phyloP scores from a whole-genome alignment of 2,329 filamentous ascomycete genomes.

The Colletotrichum ledebouriae region DNA sequence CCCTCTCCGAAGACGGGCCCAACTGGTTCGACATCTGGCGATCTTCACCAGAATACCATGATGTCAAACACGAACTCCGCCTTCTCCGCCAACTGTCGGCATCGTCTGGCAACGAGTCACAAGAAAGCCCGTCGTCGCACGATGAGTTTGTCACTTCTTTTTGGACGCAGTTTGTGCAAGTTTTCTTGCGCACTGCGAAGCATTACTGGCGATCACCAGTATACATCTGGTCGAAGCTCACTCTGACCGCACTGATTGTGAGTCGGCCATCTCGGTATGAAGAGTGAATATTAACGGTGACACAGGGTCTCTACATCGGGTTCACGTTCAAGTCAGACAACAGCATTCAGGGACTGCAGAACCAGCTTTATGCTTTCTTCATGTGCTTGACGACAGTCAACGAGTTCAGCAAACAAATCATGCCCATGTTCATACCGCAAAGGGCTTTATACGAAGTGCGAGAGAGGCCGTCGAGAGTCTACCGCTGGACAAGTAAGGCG shows the following conservation, averaged over 20 bases:
- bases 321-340: slow-evolving; percentile 72
- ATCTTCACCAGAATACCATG: slow-evolving; percentile 48
- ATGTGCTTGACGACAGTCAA: slow-evolving; percentile 78
- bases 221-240: slow-evolving; percentile 77
- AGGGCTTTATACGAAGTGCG: slow-evolving; percentile 76
- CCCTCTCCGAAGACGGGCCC: slow-evolving; percentile 44
- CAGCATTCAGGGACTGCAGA: slow-evolving; percentile 74
- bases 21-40: slow-evolving; percentile 56
- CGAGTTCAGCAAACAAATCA: slow-evolving; percentile 72
- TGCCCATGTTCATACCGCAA: slow-evolving; percentile 76
- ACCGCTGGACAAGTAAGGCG: slow-evolving; percentile 50
- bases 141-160: slow-evolving; percentile 81
- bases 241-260: slow-evolving; percentile 60
- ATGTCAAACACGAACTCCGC: slow-evolving; percentile 48
- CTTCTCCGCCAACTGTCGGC: slow-evolving; percentile 52
- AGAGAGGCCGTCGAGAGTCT: slow-evolving; percentile 76
- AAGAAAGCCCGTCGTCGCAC: slow-evolving; percentile 29
- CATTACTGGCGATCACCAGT: slow-evolving; percentile 81
- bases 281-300: slow-evolving; percentile 47
- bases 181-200: slow-evolving; percentile 73
- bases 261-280: background rate
- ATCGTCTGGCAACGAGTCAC: slow-evolving; percentile 46
- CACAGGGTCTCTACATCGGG: slow-evolving; percentile 71
- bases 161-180: slow-evolving; percentile 69
- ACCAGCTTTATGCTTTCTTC: slow-evolving; percentile 77